Conservation (phyloP, 2,329 filamentous ascomycete genomes). For the Exutisphaerella laricina region DNA sequence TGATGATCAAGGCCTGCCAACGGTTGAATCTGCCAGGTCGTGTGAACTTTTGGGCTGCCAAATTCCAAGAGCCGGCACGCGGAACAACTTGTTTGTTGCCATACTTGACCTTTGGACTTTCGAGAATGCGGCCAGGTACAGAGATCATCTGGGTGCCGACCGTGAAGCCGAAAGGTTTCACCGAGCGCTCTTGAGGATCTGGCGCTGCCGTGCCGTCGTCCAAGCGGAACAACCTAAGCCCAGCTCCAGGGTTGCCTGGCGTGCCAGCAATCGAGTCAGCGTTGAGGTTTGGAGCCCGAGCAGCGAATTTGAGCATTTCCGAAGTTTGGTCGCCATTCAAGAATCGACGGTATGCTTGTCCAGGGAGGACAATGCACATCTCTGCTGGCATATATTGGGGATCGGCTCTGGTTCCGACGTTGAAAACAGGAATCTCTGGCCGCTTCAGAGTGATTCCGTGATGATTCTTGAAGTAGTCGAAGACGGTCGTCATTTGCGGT, state of each 20-base stretch:
- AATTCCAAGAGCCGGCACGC: constrained; percentile 30
- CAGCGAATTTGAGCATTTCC: constrained; percentile 67
- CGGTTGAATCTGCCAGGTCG: constrained; percentile 45
- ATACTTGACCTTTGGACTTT: constrained; percentile 58
- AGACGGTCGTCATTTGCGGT: constrained; percentile 45
- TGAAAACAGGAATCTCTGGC: constrained; percentile 53
- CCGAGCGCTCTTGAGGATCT: constrained; percentile 18
- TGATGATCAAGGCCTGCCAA: constrained; percentile 40
- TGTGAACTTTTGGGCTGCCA: constrained; percentile 48
- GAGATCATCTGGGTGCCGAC: constrained; percentile 61
- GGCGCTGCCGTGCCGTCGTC: constrained; percentile 4
- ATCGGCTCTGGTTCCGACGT: constrained; percentile 54
- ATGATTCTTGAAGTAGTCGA: constrained; percentile 45
- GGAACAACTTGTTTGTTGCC: constrained; percentile 16
- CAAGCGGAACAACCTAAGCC: constrained; percentile 54
- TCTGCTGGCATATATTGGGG: constrained; percentile 64
- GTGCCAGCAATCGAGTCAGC: constrained; percentile 55
- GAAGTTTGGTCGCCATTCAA: constrained; percentile 57
- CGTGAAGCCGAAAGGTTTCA: constrained; percentile 55
- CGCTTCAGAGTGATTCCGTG: constrained; percentile 39
- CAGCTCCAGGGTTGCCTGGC: constrained; percentile 39
- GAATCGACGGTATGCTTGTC: constrained; percentile 58
- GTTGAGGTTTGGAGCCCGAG: constrained; percentile 60
- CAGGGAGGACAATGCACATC: constrained; percentile 56
- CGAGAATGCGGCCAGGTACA: constrained; percentile 65